Base-by-base conservation (phyloP, 2,329 filamentous ascomycete species). In the Monosporascus cannonballus region DNA sequence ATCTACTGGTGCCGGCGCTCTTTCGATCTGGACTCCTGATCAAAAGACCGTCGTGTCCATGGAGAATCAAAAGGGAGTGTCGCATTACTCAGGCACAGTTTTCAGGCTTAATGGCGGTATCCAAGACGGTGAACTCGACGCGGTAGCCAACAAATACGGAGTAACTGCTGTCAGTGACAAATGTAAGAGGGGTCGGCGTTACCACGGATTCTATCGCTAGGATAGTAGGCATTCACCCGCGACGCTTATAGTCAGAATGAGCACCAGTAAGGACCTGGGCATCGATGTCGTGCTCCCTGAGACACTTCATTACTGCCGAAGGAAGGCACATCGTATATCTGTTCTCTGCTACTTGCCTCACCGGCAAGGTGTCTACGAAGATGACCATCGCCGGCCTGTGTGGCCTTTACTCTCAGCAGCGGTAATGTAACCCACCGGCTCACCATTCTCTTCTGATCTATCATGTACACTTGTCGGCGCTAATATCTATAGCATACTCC, bases 91-190 rank as follows among this genome's bases (percentile, higher is more conserved):
- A 0, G 78, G 79, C 0, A 67, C 73, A 2, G 80, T 79, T 0
- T 72, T 83, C 57, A 83, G 79, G 62, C 67, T 81, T 18, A 80
- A 78, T 2, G 72, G 78, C 9, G 81, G 80, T 50, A 74, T 83
- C 6, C 70, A 78, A 53, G 76, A 73, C 2, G 69, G 67, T 37
- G 79, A 84, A 55, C 64, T 80, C 1, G 83, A 83, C 59, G 72
- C 72, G 30, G 73, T 72, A 39, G 79, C 77, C 2, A 61, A 76
- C n/a, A 66, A 70, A 27, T 63, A 72, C 27, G 75, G 74, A 1
- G 68, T 76, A 49, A 71, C 69, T 0, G 71, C 82, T 2, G 74
- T 83, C 2, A 77, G 75, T 22, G 81, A 80, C 4, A 76, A 78
- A 18, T 79, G 78, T 54, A 56, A 61, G 3, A 49, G 75, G 72